phyloP scores from a whole-genome alignment of 306 rosid species.

The Castanopsis chinensis region DNA sequence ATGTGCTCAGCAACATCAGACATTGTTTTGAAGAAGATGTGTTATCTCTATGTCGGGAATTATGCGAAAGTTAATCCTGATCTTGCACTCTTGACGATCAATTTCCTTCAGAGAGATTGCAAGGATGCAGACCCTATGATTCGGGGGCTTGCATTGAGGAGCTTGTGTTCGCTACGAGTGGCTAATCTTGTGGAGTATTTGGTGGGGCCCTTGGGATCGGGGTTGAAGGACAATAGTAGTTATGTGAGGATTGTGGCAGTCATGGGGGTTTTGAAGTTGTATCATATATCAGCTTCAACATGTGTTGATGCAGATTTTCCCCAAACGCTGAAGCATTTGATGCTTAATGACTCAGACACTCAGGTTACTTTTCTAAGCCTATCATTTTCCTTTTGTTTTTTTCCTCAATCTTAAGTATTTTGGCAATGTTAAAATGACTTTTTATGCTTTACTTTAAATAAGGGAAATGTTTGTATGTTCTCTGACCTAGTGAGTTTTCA shows the following conservation, averaged over 20 bases:
- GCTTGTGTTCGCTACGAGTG: conserved; percentile 88
- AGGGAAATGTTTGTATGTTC: neutral
- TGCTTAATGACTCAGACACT: conserved; percentile 88
- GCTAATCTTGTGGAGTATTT: conserved; percentile 92
- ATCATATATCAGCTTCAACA: conserved; percentile 90
- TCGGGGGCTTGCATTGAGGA: conserved; percentile 93
- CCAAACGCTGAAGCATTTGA: conserved; percentile 66
- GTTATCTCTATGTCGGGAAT: conserved; percentile 94
- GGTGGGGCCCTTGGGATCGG: conserved; percentile 91
- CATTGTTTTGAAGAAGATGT: conserved; percentile 94
- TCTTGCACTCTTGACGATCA: conserved; percentile 92
- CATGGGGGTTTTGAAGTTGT: conserved; percentile 83
- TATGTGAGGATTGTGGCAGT: conserved; percentile 94
- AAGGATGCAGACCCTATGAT: conserved; percentile 98
- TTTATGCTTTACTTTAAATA: conserved; percentile 1
- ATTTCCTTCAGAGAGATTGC: conserved; percentile 98
- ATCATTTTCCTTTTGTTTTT: conserved; percentile 4
- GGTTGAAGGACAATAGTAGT: conserved; percentile 84
- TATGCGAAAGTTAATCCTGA: conserved; percentile 96
- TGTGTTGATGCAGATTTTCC: conserved; percentile 94
- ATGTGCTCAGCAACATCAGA: conserved; percentile 98
- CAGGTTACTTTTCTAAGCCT: conserved; percentile 52
- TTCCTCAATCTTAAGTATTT: neutral
- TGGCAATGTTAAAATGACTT: neutral
- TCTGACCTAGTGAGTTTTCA: neutral